Percentiles rank a stretch among this genome's conserved stretches.
phyloP scores from a whole-genome alignment of 495 filamentous ascomycete species.

The Xylona heveae region DNA sequence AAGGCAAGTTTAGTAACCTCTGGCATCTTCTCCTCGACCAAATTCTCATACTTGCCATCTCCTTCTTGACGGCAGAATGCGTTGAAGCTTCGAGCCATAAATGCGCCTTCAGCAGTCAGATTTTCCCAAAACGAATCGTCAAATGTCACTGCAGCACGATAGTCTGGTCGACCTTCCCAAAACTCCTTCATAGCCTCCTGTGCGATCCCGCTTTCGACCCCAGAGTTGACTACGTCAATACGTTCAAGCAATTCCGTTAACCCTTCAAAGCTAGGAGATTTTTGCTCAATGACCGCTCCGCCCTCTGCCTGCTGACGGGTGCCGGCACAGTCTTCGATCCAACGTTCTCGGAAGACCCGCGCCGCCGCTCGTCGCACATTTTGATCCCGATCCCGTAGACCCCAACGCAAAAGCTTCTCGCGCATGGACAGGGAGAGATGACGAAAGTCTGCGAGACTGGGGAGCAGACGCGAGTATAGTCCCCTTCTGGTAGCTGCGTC shows the following conservation, averaged over 20 bases:
- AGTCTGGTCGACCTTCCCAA: slow-evolving; percentile 87
- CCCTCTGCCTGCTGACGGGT: slow-evolving; percentile 22
- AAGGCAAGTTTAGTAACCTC: slow-evolving; percentile 80
- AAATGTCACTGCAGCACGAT: slow-evolving; percentile 60
- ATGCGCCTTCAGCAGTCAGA: slow-evolving; percentile 66
- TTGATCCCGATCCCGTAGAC: slow-evolving; percentile 83
- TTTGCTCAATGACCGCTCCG: slow-evolving; percentile 13
- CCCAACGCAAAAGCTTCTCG: slow-evolving; percentile 91
- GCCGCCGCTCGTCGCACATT: slow-evolving; percentile 81
- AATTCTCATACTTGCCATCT: slow-evolving; percentile 42
- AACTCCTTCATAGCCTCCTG: slow-evolving; percentile 86
- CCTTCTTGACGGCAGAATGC: slow-evolving; percentile 63
- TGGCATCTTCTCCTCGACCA: slow-evolving; percentile 82
- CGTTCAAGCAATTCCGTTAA: slow-evolving; percentile 82
- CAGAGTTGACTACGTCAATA: slow-evolving; percentile 80
- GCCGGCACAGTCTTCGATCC: slow-evolving; percentile 85
- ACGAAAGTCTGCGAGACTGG: slow-evolving; percentile 83
- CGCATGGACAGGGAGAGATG: slow-evolving; percentile 88
- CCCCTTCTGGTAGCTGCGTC: slow-evolving; percentile 66
- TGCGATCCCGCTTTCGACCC: slow-evolving; percentile 72
- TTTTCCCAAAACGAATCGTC: slow-evolving; percentile 76
- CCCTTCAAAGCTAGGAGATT: slow-evolving; percentile 45
- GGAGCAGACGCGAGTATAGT: slow-evolving; percentile 72
- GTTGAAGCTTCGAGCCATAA: slow-evolving; percentile 78
- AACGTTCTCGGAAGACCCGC: slow-evolving; percentile 76